Percentiles rank a stretch among this genome's conserved stretches.
Evolutionary conservation across 1,284 basidiomycete genomes (phyloP).

Genomic region (Sparassis latifolia): DNA sequence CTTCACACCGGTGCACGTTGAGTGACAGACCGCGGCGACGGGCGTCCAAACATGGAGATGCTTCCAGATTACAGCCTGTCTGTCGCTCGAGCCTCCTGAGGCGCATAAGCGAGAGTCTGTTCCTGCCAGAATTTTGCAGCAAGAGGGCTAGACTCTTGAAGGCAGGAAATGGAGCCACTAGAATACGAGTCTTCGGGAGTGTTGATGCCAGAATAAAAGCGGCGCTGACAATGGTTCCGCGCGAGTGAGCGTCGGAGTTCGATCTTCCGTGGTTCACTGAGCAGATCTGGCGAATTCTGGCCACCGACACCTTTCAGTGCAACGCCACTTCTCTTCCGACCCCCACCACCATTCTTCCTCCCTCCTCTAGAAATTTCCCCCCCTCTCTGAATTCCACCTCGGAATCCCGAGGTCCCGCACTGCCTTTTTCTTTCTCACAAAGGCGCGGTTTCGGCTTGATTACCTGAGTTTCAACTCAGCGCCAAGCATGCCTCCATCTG

Average conservation of each 20-base stretch:
- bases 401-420: background rate
- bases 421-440: slow-evolving; percentile 4
- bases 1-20: too few relatives aligned
- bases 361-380: slow-evolving; percentile 6
- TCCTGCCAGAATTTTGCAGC: too few relatives aligned
- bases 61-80: too few relatives aligned
- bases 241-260: slow-evolving; percentile 20
- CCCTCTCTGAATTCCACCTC: background rate
- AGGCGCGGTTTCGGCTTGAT: background rate
- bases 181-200: too few relatives aligned
- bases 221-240: slow-evolving; percentile 9
- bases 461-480: slow-evolving; percentile 5
- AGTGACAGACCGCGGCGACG: too few relatives aligned
- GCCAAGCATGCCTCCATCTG: slow-evolving; percentile 18
- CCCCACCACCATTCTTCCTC: slow-evolving; percentile 15
- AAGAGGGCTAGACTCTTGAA: too few relatives aligned
- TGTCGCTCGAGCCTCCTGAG: too few relatives aligned
- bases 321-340: slow-evolving; percentile 15
- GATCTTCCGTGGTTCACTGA: slow-evolving; percentile 20
- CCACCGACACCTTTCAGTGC: slow-evolving; percentile 6
- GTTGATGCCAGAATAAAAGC: too few relatives aligned
- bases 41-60: too few relatives aligned
- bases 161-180: too few relatives aligned
- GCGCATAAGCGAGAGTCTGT: too few relatives aligned
- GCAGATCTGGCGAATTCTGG: slow-evolving; percentile 12